phyloP scores from a whole-genome alignment of 2,329 filamentous ascomycete species.

The Aureobasidium pullulans region DNA sequence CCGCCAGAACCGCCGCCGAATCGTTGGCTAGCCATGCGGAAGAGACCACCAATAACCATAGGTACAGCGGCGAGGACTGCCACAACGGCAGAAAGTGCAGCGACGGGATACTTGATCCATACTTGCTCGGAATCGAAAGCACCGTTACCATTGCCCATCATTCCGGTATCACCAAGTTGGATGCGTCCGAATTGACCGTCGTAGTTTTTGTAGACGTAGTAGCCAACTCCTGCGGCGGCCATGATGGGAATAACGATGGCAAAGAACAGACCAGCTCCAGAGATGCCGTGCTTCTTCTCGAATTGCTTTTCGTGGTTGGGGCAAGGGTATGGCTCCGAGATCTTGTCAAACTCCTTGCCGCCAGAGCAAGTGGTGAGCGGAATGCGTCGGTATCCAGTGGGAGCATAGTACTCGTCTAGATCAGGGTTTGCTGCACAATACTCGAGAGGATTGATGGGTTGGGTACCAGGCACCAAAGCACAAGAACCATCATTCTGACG shows the following conservation, averaged over 20 bases:
- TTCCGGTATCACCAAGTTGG: conserved; percentile 62
- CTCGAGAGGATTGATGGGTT: conserved; percentile 52
- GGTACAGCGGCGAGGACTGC: conserved; percentile 50
- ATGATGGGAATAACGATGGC: conserved; percentile 70
- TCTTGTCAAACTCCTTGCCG: conserved; percentile 67
- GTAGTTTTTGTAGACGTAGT: conserved; percentile 80
- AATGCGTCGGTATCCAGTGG: conserved; percentile 82
- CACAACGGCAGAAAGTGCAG: conserved; percentile 46
- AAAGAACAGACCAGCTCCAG: conserved; percentile 73
- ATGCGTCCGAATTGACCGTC: conserved; percentile 84
- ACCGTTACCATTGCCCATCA: conserved; percentile 27
- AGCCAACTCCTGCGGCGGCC: conserved; percentile 65
- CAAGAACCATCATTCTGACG: conserved; percentile 71
- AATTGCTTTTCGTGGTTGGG: conserved; percentile 77
- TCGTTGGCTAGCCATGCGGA: conserved; percentile 53
- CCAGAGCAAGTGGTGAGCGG: conserved; percentile 80
- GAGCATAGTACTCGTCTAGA: conserved; percentile 69
- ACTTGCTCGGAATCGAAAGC: conserved; percentile 61
- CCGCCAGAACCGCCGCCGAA: conserved; percentile 39
- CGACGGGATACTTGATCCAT: conserved; percentile 69
- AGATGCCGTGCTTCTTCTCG: conserved; percentile 61
- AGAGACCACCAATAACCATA: conserved; percentile 63
- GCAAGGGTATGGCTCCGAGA: conserved; percentile 56
- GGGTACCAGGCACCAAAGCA: conserved; percentile 63
- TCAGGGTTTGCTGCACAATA: conserved; percentile 59